phyloP scores from a whole-genome alignment of 306 rosid genomes.

The Prunus kanzakura region DNA sequence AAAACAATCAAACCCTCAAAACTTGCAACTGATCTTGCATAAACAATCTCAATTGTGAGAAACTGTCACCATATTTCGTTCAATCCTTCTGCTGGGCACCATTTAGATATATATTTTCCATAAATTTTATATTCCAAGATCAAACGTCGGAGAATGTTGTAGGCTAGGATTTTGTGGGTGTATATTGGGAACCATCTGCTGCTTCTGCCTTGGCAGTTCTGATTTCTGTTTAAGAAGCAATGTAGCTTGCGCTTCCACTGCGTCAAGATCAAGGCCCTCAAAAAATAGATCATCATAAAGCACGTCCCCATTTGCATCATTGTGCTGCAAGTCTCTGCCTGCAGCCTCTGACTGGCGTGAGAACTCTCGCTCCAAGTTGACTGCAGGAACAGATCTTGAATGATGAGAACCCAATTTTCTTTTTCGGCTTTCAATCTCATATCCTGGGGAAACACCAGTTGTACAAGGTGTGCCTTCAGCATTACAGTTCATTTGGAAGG shows the following conservation, averaged over 20 bases:
- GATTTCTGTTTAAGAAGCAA: conserved; percentile 59
- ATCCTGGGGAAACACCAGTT: conserved; percentile 22
- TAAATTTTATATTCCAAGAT: conserved; percentile 64
- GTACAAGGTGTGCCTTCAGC: conserved; percentile 40
- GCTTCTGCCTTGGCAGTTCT: conserved; percentile 37
- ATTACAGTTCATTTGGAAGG: conserved; percentile 25
- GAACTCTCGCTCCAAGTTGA: conserved; percentile 65
- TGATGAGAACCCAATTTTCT: conserved; percentile 48
- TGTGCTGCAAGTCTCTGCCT: conserved; percentile 27
- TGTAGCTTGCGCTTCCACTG: conserved; percentile 76
- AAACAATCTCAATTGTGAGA: neutral
- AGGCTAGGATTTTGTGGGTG: conserved; percentile 24
- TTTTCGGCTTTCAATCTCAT: conserved; percentile 40
- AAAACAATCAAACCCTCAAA: neutral
- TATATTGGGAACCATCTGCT: conserved; percentile 31
- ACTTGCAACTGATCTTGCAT: neutral
- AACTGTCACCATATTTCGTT: neutral
- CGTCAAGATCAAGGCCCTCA: conserved; percentile 70
- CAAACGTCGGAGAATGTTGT: conserved; percentile 65
- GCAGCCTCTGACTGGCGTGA: conserved; percentile 39
- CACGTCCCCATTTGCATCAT: conserved; percentile 28
- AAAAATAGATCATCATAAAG: conserved; percentile 66
- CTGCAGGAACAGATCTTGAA: conserved; percentile 47
- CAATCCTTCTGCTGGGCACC: neutral
- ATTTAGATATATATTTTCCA: neutral